Evolutionary conservation across 2,329 filamentous ascomycete genomes (phyloP).

Genomic region (Fusarium sp.): DNA sequence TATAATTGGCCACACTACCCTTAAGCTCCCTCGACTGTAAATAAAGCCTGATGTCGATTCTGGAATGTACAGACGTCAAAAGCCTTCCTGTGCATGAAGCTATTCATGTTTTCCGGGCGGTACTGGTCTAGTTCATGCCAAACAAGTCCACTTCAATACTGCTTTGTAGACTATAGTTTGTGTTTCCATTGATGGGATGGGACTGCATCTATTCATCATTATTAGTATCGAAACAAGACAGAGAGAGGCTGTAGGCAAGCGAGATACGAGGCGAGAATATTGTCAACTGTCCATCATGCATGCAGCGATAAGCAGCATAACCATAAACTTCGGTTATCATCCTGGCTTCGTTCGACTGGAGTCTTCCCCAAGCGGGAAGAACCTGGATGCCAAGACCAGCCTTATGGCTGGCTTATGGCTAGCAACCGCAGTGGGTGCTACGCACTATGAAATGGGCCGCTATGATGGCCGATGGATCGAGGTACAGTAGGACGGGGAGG

Average conservation of each 20-base stretch:
- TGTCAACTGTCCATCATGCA: too few relatives aligned
- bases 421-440: neutral
- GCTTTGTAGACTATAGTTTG: too few relatives aligned
- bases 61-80: slow-evolving; percentile 1
- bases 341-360: neutral
- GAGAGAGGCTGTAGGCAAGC: too few relatives aligned
- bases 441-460: neutral
- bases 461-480: slow-evolving; percentile 5
- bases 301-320: neutral
- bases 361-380: slow-evolving; percentile 6
- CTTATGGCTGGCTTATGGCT: slow-evolving; percentile 3
- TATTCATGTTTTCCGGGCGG: neutral
- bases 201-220: neutral
- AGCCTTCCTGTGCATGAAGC: neutral
- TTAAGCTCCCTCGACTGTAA: neutral
- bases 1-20: slow-evolving; percentile 3
- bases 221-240: too few relatives aligned
- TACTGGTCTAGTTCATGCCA: neutral
- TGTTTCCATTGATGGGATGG: too few relatives aligned
- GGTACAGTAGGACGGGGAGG: neutral
- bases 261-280: too few relatives aligned
- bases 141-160: neutral
- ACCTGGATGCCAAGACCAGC: slow-evolving; percentile 1
- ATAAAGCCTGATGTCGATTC: neutral
- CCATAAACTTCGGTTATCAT: slow-evolving; percentile 2